These are phyloP conservation scores for Ananas comosus DNA, from an alignment of 176 grass and related monocot species.

Conservation along the genomic window DNA sequence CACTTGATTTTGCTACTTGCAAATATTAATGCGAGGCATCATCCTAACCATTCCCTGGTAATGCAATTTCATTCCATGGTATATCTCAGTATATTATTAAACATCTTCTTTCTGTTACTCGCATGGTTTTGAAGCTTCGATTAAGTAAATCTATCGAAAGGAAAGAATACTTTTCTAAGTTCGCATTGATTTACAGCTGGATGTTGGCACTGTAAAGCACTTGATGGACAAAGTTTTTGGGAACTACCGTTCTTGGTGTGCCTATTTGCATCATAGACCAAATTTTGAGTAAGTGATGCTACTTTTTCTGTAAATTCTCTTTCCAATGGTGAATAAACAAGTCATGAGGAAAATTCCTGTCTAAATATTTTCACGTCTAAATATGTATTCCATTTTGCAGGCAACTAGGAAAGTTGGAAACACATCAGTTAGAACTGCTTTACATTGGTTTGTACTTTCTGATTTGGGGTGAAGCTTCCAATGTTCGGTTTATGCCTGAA, in stretches of 20 bases:
- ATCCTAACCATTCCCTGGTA: slow-evolving; percentile 34
- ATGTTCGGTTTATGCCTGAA: slow-evolving; percentile 95
- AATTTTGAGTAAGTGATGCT: slow-evolving; percentile 40
- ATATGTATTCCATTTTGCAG: slow-evolving; percentile 26
- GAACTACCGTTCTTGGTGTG: slow-evolving; percentile 82
- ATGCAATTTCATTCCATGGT: slow-evolving; percentile 17
- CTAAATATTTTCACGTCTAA: not conserved
- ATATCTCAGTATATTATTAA: not conserved
- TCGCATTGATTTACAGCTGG: slow-evolving; percentile 43
- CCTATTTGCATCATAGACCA: slow-evolving; percentile 50
- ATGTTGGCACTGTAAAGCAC: slow-evolving; percentile 18
- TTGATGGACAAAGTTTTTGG: slow-evolving; percentile 58
- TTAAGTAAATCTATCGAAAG: slow-evolving; percentile 4
- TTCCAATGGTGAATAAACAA: not conserved
- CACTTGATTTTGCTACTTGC: slow-evolving; percentile 97
- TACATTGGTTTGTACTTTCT: slow-evolving; percentile 89
- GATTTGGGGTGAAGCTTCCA: slow-evolving; percentile 99
- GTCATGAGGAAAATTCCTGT: not conserved
- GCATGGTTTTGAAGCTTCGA: slow-evolving; percentile 7
- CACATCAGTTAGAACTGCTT: slow-evolving; percentile 65
- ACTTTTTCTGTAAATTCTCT: slow-evolving; percentile 2
- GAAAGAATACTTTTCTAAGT: slow-evolving; percentile 5
- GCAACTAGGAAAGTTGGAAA: slow-evolving; percentile 13
- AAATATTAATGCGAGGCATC: slow-evolving; percentile 66
- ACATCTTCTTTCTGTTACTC: slow-evolving; percentile 8